Evolutionary conservation across 495 filamentous ascomycete species (phyloP).

Genomic region (Hyaloscypha variabilis): DNA sequence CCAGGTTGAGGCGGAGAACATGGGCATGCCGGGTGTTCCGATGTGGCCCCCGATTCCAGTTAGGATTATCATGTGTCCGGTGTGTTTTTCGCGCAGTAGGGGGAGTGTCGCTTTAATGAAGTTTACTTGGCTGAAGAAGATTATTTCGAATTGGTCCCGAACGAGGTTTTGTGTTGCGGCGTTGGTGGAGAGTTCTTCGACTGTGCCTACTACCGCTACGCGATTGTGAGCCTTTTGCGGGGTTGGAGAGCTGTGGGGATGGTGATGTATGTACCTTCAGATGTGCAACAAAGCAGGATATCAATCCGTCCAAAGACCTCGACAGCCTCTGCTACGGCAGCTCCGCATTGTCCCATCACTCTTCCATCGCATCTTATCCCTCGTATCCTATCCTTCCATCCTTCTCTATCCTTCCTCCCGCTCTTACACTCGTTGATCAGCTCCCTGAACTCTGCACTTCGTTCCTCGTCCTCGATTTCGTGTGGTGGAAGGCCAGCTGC

Average conservation of each 20-base stretch:
- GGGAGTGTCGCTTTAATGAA: slow-evolving; percentile 91
- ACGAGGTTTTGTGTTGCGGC: slow-evolving; percentile 74
- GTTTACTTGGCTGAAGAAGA: slow-evolving; percentile 94
- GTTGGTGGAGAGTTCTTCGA: slow-evolving; percentile 85
- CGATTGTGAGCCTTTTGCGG: neutral
- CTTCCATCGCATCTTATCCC: slow-evolving; percentile 58
- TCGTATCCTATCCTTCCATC: slow-evolving; percentile 60
- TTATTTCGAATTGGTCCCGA: slow-evolving; percentile 88
- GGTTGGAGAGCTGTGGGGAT: neutral
- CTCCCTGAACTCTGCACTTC: slow-evolving; percentile 56
- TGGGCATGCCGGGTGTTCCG: slow-evolving; percentile 86
- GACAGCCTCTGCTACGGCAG: slow-evolving; percentile 83
- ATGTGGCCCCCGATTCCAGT: slow-evolving; percentile 91
- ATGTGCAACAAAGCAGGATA: slow-evolving; percentile 85
- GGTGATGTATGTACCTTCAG: slow-evolving; percentile 65
- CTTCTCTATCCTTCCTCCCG: slow-evolving; percentile 53
- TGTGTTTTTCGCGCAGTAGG: slow-evolving; percentile 73
- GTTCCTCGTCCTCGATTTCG: slow-evolving; percentile 64
- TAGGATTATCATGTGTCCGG: slow-evolving; percentile 87
- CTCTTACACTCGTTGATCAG: slow-evolving; percentile 62
- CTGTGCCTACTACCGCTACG: slow-evolving; percentile 81
- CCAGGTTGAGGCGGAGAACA: slow-evolving; percentile 92
- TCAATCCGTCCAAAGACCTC: slow-evolving; percentile 84
- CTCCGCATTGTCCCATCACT: slow-evolving; percentile 66
- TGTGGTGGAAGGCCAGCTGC: slow-evolving; percentile 73